Evolutionary conservation across 176 grass and related monocot genomes (phyloP).

Genomic region (Aegilops speltoides): DNA sequence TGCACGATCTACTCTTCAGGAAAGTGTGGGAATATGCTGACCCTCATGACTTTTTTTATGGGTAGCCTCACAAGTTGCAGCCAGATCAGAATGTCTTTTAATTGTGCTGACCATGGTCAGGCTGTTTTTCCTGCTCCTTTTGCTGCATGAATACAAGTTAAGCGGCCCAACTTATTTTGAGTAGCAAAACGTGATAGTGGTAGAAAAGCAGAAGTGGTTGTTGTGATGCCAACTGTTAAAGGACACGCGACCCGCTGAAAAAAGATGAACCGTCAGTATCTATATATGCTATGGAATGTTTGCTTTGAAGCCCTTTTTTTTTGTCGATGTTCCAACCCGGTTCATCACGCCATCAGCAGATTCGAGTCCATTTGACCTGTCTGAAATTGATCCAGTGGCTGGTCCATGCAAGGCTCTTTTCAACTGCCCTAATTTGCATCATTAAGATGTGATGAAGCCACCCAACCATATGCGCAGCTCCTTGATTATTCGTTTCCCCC

Average conservation of each 20-base stretch:
- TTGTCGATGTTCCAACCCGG: not conserved
- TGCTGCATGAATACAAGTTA: not conserved
- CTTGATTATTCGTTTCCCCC: not conserved
- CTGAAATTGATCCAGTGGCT: not conserved
- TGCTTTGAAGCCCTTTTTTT: not conserved
- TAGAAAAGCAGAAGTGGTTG: no score
- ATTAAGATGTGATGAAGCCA: not conserved
- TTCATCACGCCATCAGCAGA: not conserved
- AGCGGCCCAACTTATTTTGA: not conserved
- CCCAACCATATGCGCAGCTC: constrained; percentile 1
- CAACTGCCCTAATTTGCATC: not conserved
- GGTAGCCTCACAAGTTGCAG: no score
- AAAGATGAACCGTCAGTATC: not conserved
- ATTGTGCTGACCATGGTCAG: not conserved
- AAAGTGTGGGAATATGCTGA: no score
- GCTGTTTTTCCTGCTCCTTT: not conserved
- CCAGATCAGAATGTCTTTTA: not conserved
- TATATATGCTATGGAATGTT: not conserved
- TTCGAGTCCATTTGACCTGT: not conserved
- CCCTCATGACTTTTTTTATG: no score
- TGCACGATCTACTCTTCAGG: no score
- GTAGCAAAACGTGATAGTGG: not conserved
- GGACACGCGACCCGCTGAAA: no score
- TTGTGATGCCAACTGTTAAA: no score
- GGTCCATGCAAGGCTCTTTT: not conserved